phyloP scores from a whole-genome alignment of 2,329 filamentous ascomycete species.

The Ophiostoma montium region DNA sequence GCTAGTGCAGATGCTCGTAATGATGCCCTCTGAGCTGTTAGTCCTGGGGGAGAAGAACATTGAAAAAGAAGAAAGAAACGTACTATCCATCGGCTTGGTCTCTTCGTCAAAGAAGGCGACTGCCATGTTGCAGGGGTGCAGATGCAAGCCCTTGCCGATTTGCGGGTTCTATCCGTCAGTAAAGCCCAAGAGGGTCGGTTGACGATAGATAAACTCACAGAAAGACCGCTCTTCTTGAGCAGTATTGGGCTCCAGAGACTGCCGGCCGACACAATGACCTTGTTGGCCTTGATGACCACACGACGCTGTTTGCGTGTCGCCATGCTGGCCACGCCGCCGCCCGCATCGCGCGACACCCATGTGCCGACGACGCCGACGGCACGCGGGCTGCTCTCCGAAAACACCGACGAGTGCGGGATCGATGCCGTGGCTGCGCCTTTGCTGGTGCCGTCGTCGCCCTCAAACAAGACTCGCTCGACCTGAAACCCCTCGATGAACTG shows the following conservation, averaged over 20 bases:
- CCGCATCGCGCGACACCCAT: slow-evolving; percentile 59
- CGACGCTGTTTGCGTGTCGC: slow-evolving; percentile 37
- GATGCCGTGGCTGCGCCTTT: not conserved
- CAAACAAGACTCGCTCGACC: slow-evolving; percentile 57
- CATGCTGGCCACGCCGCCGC: slow-evolving; percentile 39
- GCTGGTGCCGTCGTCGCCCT: slow-evolving; percentile 26
- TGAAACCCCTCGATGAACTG: slow-evolving; percentile 73
- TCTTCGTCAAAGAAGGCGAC: slow-evolving; percentile 55
- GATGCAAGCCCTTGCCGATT: slow-evolving; percentile 66
- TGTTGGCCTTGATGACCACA: slow-evolving; percentile 63
- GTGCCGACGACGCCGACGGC: slow-evolving; percentile 59
- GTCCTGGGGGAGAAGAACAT: not conserved
- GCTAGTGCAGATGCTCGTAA: slow-evolving; percentile 63
- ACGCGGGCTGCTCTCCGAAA: not conserved
- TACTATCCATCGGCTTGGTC: slow-evolving; percentile 52
- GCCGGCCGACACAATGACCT: slow-evolving; percentile 66
- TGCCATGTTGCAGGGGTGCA: slow-evolving; percentile 58
- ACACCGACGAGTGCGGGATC: not conserved
- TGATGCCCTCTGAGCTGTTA: slow-evolving; percentile 45
- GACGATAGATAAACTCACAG: slow-evolving; percentile 26
- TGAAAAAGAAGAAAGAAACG: not conserved
- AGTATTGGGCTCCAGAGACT: slow-evolving; percentile 64
- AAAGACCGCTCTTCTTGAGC: slow-evolving; percentile 63
- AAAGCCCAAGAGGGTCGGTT: not conserved
- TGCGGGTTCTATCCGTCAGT: slow-evolving; percentile 48